Evolutionary conservation across 1,284 basidiomycete genomes (phyloP).

Genomic region (Ganoderma meredithae): DNA sequence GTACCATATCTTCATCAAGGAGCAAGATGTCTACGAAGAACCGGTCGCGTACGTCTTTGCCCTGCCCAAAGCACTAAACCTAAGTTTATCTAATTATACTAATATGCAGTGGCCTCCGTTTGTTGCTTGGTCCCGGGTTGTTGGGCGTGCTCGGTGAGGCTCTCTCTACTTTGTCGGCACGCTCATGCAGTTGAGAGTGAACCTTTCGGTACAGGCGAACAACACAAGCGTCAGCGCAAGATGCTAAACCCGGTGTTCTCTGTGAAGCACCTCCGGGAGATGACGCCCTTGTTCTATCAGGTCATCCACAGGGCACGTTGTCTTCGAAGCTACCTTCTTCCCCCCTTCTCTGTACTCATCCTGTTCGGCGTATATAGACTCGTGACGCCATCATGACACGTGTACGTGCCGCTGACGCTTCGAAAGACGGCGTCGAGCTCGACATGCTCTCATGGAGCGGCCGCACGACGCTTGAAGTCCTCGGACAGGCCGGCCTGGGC

Average conservation of each 20-base stretch:
- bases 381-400: constrained; percentile 28
- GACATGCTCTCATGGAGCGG: constrained; percentile 35
- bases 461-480: constrained; percentile 33
- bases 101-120: constrained; percentile 14
- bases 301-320: constrained; percentile 26
- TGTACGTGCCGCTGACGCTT: constrained; percentile 9
- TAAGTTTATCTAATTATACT: background rate
- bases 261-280: constrained; percentile 32
- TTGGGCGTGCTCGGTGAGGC: constrained; percentile 25
- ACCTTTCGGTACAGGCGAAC: constrained; percentile 30
- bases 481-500: constrained; percentile 34
- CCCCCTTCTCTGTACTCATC: background rate
- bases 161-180: too few relatives aligned
- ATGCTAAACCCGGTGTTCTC: constrained; percentile 36
- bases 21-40: constrained; percentile 42
- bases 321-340: background rate
- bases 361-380: constrained; percentile 14
- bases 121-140: constrained; percentile 30
- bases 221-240: constrained; percentile 34
- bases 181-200: background rate
- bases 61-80: too few relatives aligned
- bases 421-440: constrained; percentile 24
- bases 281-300: constrained; percentile 28
- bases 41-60: constrained; percentile 20
- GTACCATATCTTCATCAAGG: constrained; percentile 42